Evolutionary conservation across 73 alveolate species (phyloP), one percentile per base, ranked within the genome.

Genomic region (Symbiodinium natans): DNA sequence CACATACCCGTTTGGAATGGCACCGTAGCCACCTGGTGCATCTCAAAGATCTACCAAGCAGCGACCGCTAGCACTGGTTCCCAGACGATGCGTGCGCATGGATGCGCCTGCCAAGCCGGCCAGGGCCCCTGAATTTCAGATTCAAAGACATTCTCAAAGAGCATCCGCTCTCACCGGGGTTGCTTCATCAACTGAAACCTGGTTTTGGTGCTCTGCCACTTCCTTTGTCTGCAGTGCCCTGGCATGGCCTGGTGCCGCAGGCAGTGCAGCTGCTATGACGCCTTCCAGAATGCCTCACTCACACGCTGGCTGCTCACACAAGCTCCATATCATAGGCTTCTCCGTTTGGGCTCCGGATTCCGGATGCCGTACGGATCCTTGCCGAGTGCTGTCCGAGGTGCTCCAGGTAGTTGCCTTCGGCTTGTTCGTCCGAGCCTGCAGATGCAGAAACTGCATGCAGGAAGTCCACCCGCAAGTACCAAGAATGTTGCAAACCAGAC

Each of bases 401-500:
- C 94, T 86, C 94, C 94, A 86, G n/a, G 94, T 86, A 29, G 94
- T 86, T 27, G 94, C 94, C 83, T 86, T 86, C 41, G 94, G 94
- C 40, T 86, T 86, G 94, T 86, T 86, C 39, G 94, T 86, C 84
- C 94, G 94, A 38, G 52, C 94, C 94, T 86, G 56, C 40, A 0
- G 48, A 39, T 38, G 29, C 1, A 17, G 8, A n/a, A n/a, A n/a
- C n/a, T 48, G 63, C 23, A 8, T 48, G 63, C 63, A 48, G 23
- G 8, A 17, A 48, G 63, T 48, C 17, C 23, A 48, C 63, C 52
- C 5, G 56, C 23, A 9, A 15, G 33, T 80, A 56, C 52, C 54
- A 31, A 2, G 8, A 82, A 17, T 15, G 23, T 25, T 11, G 17
- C 38, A 4, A 27, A 31, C 31, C 31, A 71, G 15, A 23, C 38